Percentiles rank a stretch among this genome's conserved stretches.
These are phyloP conservation scores for Russula earlei DNA, from an alignment of 768 basidiomycete genomes.

Conservation along the genomic window DNA sequence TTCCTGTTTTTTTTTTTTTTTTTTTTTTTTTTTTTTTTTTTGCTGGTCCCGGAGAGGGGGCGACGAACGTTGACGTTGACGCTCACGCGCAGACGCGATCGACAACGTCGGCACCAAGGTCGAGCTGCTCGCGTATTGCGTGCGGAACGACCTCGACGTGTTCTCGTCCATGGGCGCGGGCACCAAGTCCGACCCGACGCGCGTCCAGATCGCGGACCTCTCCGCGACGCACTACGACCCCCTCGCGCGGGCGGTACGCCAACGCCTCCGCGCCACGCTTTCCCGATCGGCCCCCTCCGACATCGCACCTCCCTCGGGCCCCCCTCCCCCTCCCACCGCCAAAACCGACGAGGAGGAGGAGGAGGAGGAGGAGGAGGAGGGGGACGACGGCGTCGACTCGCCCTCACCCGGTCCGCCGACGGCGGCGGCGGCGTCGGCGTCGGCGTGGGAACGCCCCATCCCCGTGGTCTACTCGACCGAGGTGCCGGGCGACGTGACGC, in stretches of 20 bases:
- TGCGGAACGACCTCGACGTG: slow-evolving; percentile 71
- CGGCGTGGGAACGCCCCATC: slow-evolving; percentile 45
- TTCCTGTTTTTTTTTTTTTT: background rate
- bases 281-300: slow-evolving; percentile 20
- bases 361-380: too few relatives aligned
- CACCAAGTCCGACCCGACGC: slow-evolving; percentile 89
- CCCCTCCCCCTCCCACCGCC: background rate
- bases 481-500: slow-evolving; percentile 76
- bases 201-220: slow-evolving; percentile 93
- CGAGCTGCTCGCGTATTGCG: slow-evolving; percentile 84
- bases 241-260: slow-evolving; percentile 82
- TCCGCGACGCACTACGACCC: slow-evolving; percentile 90
- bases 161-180: slow-evolving; percentile 98
- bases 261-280: slow-evolving; percentile 47
- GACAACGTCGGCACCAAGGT: slow-evolving; percentile 98
- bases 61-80: too few relatives aligned
- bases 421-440: too few relatives aligned
- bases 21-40: background rate
- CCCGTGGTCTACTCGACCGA: slow-evolving; percentile 96
- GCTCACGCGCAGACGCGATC: slow-evolving; percentile 73
- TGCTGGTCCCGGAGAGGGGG: background rate
- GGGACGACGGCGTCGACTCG: background rate
- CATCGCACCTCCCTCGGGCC: background rate
- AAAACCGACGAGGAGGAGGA: too few relatives aligned
- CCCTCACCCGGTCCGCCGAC: background rate